Evolutionary conservation across 495 filamentous ascomycete genomes (phyloP), one percentile per base, ranked within the genome.

Genomic region (Aspergillus affinis): DNA sequence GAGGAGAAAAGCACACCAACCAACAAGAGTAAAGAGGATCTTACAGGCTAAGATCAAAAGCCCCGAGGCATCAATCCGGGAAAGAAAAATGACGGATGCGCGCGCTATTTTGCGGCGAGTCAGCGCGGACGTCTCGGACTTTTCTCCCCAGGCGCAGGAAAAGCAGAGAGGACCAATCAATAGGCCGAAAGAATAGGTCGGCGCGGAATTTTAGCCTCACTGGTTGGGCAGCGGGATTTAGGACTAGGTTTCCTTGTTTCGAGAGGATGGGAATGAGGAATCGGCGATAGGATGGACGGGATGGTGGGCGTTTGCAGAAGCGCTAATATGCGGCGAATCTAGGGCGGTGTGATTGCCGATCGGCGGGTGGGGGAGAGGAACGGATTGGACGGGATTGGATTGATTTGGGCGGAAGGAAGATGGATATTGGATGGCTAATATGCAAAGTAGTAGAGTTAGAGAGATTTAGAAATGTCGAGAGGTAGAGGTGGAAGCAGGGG

Each of bases 171-270:
- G 50, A 44, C 52, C 47, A 19, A 45, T 50, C 48, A 60, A 51
- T 59, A 61, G 61, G 56, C 60, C 71, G 69, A 69, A 75, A 21
- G 49, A 51, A 56, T 48, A 57, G 56, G n/a, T 20, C 48, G 57
- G 61, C 55, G 59, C 64, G 65, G 57, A 58, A 62, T 61, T 73
- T 64, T 69, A 77, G 76, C 76, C 76, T 78, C 76, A 78, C 73
- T 52, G 55, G 66, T 78, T 77, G 71, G 76, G 76, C 75, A 73
- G 72, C 69, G 63, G 65, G 45, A 23, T 48, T 63, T 61, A 47
- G 58, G 55, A 57, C 30, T 55, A 51, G 57, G 51, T 60, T 50
- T 47, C 29, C 13, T 41, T 55, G 32, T 20, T 41, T 61, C 53
- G 36, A 4, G 0, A 2, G 9, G 36, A 17, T 59, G 52, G 53